phyloP scores from a whole-genome alignment of 2,329 filamentous ascomycete genomes.

The Xylariaceae sp. region DNA sequence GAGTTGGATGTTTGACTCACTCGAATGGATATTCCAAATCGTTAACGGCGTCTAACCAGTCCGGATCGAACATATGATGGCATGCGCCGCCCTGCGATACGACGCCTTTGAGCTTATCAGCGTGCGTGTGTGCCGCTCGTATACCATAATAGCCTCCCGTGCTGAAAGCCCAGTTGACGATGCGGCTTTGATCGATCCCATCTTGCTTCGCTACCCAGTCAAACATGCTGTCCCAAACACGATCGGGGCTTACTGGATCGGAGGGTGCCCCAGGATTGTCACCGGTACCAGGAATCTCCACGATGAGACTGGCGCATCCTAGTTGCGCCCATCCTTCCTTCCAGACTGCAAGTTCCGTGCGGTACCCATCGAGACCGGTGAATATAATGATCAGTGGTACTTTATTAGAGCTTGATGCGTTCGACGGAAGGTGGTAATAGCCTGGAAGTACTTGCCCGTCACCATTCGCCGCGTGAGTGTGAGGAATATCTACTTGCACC shows the following conservation, averaged over 20 bases:
- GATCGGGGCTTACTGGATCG: conserved; percentile 53
- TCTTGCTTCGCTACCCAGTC: conserved; percentile 54
- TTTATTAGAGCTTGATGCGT: conserved; percentile 17
- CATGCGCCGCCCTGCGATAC: conserved; percentile 59
- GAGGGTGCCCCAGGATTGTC: conserved; percentile 53
- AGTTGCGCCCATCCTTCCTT: conserved; percentile 41
- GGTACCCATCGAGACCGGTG: conserved; percentile 34
- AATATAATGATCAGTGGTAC: conserved; percentile 35
- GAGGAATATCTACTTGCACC: conserved; percentile 34
- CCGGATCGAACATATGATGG: conserved; percentile 59
- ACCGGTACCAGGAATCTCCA: conserved; percentile 61
- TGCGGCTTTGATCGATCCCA: conserved; percentile 49
- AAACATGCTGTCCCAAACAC: conserved; percentile 56
- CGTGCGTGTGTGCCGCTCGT: conserved; percentile 59
- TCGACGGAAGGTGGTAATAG: conserved; percentile 34
- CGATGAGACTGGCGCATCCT: conserved; percentile 51
- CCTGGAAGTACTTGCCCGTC: conserved; percentile 33
- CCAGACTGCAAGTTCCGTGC: conserved; percentile 41
- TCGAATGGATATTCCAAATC: conserved; percentile 64
- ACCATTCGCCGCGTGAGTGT: conserved; percentile 26
- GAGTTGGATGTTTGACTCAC: conserved; percentile 28
- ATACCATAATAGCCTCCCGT: conserved; percentile 64
- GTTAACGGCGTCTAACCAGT: conserved; percentile 58
- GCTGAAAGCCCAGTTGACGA: conserved; percentile 59
- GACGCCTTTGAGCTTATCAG: conserved; percentile 51